Evolutionary conservation across 2,329 filamentous ascomycete genomes (phyloP).

Genomic region (Fusarium duplospermum): DNA sequence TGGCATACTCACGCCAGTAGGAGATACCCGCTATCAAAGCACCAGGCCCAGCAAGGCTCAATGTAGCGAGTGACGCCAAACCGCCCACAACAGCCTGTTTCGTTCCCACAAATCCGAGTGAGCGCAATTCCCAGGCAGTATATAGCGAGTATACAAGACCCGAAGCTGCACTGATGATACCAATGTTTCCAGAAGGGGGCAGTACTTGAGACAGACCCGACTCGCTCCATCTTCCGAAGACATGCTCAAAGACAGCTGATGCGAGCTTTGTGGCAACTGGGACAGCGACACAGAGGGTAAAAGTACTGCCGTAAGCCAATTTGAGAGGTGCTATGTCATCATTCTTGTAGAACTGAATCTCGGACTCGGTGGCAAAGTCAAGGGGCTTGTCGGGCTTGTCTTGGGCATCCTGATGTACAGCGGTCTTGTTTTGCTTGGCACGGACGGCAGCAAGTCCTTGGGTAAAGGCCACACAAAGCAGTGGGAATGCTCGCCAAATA

Average conservation of each 20-base stretch:
- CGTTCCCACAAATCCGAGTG: not conserved
- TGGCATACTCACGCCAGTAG: not conserved
- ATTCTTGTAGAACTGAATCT: not conserved
- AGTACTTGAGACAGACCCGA: not conserved
- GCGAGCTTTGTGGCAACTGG: not conserved
- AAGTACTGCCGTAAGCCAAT: not conserved
- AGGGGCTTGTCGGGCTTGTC: not conserved
- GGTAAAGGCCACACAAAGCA: not conserved
- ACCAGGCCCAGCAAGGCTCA: not conserved
- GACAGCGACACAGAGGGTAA: not conserved
- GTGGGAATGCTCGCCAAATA: not conserved
- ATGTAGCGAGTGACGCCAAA: not conserved
- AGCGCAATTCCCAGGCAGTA: not conserved
- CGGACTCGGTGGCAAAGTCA: not conserved
- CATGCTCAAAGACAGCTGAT: not conserved
- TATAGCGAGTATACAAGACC: not conserved
- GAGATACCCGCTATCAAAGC: not conserved
- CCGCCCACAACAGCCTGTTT: not conserved
- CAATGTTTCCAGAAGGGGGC: not conserved
- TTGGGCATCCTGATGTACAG: not conserved
- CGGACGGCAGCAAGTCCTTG: not conserved
- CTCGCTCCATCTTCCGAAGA: not conserved
- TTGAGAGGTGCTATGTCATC: not conserved
- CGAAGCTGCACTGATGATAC: not conserved
- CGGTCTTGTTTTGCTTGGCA: not conserved